These are phyloP conservation scores for Tylopilus sp. DNA, from an alignment of 1,284 basidiomycete genomes.

Conservation along the genomic window DNA sequence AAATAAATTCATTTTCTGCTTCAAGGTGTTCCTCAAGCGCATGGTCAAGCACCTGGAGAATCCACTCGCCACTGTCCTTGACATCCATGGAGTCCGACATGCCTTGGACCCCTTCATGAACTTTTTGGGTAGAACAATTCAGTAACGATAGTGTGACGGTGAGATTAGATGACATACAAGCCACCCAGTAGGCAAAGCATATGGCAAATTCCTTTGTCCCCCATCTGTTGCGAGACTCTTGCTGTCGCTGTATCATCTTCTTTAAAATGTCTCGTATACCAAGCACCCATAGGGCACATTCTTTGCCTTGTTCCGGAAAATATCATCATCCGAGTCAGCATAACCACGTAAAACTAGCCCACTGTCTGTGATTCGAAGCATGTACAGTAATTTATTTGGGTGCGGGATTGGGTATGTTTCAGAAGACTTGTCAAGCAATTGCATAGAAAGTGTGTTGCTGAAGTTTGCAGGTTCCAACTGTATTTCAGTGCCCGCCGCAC, in stretches of 20 bases:
- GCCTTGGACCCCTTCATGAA: neutral
- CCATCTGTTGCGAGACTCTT: neutral
- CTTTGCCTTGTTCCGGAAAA: neutral
- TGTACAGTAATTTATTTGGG: neutral
- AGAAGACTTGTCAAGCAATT: neutral
- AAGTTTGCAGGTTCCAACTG: neutral
- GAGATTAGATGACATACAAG: neutral
- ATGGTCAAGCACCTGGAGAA: neutral
- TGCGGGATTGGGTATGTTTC: neutral
- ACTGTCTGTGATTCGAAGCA: neutral
- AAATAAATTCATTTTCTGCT: neutral
- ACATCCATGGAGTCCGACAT: neutral
- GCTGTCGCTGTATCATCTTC: neutral
- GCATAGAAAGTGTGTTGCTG: neutral
- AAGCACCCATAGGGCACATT: neutral
- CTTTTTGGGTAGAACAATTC: neutral
- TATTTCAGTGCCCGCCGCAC: neutral
- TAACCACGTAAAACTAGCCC: neutral
- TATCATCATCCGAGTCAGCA: neutral
- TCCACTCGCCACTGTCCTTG: neutral
- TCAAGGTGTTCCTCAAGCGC: neutral
- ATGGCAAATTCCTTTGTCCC: neutral
- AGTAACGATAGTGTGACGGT: neutral
- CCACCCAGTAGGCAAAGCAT: neutral
- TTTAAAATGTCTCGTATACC: neutral